Conservation (phyloP, 1,139 yeast species). For the Debaryomyces robertsiae region DNA sequence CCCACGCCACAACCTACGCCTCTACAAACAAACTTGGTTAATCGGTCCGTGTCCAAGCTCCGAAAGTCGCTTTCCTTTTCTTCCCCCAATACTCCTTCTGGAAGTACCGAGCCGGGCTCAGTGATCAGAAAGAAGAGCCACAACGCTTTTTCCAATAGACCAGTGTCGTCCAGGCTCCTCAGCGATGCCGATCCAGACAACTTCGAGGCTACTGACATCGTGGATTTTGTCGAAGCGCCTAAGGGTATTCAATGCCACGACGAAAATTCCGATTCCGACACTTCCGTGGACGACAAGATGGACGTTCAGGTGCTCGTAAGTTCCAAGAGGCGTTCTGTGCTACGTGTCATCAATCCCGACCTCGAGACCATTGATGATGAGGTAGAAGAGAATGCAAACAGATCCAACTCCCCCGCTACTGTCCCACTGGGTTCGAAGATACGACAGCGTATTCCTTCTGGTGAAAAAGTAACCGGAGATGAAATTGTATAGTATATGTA, state of each 20-base stretch:
- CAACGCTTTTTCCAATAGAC: conserved; percentile 5
- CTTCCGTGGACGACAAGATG: conserved; percentile 44
- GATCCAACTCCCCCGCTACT: not conserved
- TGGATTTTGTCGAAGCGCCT: conserved; percentile 6
- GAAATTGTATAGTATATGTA: conserved; percentile 7
- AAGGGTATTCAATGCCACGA: conserved; percentile 1
- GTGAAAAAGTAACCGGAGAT: conserved; percentile 17
- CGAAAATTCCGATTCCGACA: conserved; percentile 22
- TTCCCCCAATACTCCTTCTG: conserved; percentile 17
- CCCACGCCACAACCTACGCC: conserved; percentile 17
- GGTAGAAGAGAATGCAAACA: conserved; percentile 18
- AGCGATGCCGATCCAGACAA: conserved; percentile 13
- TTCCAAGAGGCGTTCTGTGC: conserved; percentile 63
- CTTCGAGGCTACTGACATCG: conserved; percentile 10
- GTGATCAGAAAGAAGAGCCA: conserved; percentile 16
- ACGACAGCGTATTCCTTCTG: conserved; percentile 38
- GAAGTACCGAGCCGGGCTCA: conserved; percentile 8
- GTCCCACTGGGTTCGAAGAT: conserved; percentile 10
- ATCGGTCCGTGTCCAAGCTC: conserved; percentile 27
- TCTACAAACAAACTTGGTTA: conserved; percentile 20
- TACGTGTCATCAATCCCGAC: conserved; percentile 70
- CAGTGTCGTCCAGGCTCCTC: not conserved
- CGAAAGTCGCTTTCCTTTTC: conserved; percentile 28
- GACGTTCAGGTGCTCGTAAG: conserved; percentile 78
- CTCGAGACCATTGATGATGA: conserved; percentile 20